These are phyloP conservation scores for Stramenopiles sp. DNA, from an alignment of 352 stramenopile species.

Conservation along the genomic window DNA sequence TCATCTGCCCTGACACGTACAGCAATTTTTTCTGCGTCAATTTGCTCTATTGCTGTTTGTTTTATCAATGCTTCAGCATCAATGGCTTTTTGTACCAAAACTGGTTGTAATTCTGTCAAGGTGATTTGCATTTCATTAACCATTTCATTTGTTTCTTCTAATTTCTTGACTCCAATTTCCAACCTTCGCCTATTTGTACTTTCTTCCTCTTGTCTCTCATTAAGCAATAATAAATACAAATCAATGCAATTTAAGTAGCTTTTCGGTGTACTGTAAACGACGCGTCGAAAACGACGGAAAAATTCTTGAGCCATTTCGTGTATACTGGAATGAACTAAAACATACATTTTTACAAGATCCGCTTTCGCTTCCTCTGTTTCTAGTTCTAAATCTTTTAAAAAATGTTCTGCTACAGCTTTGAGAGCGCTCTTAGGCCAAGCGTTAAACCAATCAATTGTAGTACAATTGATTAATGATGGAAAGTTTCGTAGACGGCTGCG, in stretches of 20 bases:
- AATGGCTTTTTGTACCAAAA: slow-evolving; percentile 49
- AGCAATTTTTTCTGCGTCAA: too few relatives aligned
- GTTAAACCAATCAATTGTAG: slow-evolving; percentile 98
- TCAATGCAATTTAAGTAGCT: slow-evolving; percentile 95
- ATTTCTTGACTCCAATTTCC: slow-evolving; percentile 87
- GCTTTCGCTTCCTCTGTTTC: slow-evolving; percentile 49
- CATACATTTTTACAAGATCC: slow-evolving; percentile 92
- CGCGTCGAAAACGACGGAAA: slow-evolving; percentile 85
- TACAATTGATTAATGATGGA: slow-evolving; percentile 79
- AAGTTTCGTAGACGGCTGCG: slow-evolving; percentile 85
- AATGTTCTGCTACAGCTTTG: slow-evolving; percentile 81
- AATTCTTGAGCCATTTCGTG: slow-evolving; percentile 94
- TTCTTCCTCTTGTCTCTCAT: slow-evolving; percentile 50
- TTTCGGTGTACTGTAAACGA: slow-evolving; percentile 95
- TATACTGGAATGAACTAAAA: too few relatives aligned
- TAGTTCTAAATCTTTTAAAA: slow-evolving; percentile 75
- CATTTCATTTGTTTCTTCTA: slow-evolving; percentile 87
- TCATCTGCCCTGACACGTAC: too few relatives aligned
- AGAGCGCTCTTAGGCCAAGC: slow-evolving; percentile 93
- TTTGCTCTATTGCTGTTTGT: slow-evolving; percentile 85
- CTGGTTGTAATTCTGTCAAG: slow-evolving; percentile 84
- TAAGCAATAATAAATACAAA: slow-evolving; percentile 92
- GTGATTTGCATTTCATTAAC: slow-evolving; percentile 90
- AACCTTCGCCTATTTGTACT: slow-evolving; percentile 88
- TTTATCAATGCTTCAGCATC: slow-evolving; percentile 80